Percentiles rank a stretch among this genome's conserved stretches.
These are phyloP conservation scores for Lonicera japonica DNA, from an alignment of 129 eudicot genomes.

Conservation along the genomic window DNA sequence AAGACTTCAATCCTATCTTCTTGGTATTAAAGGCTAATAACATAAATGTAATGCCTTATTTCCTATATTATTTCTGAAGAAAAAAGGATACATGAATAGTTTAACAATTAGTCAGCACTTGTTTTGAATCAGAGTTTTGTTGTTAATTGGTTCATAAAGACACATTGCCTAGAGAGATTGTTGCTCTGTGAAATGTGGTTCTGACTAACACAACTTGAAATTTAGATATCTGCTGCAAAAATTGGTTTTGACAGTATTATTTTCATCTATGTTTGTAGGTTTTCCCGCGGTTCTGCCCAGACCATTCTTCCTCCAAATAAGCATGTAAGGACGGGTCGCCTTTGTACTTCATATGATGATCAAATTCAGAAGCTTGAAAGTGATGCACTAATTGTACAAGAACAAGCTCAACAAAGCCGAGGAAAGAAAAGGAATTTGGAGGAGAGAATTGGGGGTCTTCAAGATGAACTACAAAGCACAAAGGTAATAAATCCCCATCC, in stretches of 20 bases:
- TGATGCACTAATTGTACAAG: slow-evolving; percentile 38
- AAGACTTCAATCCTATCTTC: neutral
- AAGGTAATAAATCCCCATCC: slow-evolving; percentile 34
- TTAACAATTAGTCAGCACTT: neutral
- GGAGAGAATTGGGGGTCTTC: slow-evolving; percentile 38
- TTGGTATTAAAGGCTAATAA: neutral
- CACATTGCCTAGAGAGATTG: neutral
- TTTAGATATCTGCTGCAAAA: neutral
- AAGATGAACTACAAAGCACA: slow-evolving; percentile 25
- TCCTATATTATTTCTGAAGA: neutral
- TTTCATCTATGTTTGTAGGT: slow-evolving; percentile 35
- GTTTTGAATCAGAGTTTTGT: neutral
- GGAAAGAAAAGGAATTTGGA: slow-evolving; percentile 53
- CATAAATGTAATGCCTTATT: neutral
- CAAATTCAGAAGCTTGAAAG: slow-evolving; percentile 54
- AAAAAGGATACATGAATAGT: neutral
- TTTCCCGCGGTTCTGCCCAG: slow-evolving; percentile 81
- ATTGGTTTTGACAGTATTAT: neutral
- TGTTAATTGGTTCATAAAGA: neutral
- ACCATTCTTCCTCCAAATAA: slow-evolving; percentile 77
- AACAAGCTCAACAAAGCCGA: slow-evolving; percentile 37
- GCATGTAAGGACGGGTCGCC: slow-evolving; percentile 57
- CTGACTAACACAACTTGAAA: neutral
- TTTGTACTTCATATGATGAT: slow-evolving; percentile 75
- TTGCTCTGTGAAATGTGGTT: neutral